Evolutionary conservation across 805 yeast species (phyloP).

Genomic region (Yarrowia yakushimensis): DNA sequence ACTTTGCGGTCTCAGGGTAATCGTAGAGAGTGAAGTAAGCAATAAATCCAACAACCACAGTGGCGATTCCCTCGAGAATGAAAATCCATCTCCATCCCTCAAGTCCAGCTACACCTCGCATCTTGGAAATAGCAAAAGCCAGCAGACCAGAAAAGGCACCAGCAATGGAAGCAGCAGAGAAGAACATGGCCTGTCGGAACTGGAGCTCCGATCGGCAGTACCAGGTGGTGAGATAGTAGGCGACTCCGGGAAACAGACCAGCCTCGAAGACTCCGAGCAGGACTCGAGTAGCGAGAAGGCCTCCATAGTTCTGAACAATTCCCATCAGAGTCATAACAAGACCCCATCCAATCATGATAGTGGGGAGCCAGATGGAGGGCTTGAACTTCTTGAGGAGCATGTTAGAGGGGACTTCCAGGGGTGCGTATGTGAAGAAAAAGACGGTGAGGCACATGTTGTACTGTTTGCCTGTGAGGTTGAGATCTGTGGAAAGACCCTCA

Average conservation of each 20-base stretch:
- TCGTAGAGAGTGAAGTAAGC: slow-evolving; percentile 42
- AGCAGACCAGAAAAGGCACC: slow-evolving; percentile 56
- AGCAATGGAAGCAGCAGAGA: slow-evolving; percentile 31
- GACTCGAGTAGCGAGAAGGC: slow-evolving; percentile 40
- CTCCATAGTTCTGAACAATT: slow-evolving; percentile 36
- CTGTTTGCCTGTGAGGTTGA: slow-evolving; percentile 34
- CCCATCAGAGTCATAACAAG: slow-evolving; percentile 40
- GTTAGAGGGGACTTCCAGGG: slow-evolving; percentile 33
- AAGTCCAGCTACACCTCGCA: slow-evolving; percentile 41
- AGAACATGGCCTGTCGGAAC: slow-evolving; percentile 42
- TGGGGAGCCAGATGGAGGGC: slow-evolving; percentile 40
- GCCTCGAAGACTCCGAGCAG: slow-evolving; percentile 45
- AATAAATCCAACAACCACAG: slow-evolving; percentile 35
- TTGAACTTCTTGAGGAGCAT: slow-evolving; percentile 36
- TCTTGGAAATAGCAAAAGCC: slow-evolving; percentile 44
- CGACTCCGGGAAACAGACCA: slow-evolving; percentile 45
- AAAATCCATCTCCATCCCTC: slow-evolving; percentile 52
- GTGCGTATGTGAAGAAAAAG: slow-evolving; percentile 37
- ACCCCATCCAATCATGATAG: slow-evolving; percentile 39
- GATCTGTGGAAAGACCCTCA: slow-evolving; percentile 48
- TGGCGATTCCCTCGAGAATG: slow-evolving; percentile 49
- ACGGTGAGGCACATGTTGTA: slow-evolving; percentile 44
- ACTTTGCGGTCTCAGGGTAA: slow-evolving; percentile 55
- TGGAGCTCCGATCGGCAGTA: slow-evolving; percentile 43
- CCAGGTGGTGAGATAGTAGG: slow-evolving; percentile 34